A percentile compares a stretch with the other conserved stretches of the same genome.
phyloP scores from a whole-genome alignment of 2,329 filamentous ascomycete genomes.

The Hymenoscyphus linearis region DNA sequence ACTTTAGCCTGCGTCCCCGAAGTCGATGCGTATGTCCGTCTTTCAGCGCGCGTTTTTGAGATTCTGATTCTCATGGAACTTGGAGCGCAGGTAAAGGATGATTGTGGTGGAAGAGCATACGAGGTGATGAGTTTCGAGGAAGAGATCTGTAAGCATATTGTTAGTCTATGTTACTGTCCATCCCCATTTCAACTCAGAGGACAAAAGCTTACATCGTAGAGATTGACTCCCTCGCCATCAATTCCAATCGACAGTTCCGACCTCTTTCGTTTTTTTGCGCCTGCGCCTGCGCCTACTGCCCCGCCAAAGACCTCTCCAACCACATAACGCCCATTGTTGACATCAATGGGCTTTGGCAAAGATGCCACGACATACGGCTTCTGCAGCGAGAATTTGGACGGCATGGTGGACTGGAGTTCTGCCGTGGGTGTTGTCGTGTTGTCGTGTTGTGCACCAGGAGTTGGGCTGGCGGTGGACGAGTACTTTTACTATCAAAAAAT shows the following conservation, averaged over 20 bases:
- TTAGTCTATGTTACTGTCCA: slow-evolving; percentile 14
- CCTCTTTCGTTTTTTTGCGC: slow-evolving; percentile 56
- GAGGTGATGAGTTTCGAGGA: slow-evolving; percentile 59
- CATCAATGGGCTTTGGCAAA: slow-evolving; percentile 53
- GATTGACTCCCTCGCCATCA: slow-evolving; percentile 59
- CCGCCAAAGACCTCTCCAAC: slow-evolving; percentile 58
- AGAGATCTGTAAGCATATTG: slow-evolving; percentile 45
- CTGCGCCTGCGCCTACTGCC: slow-evolving; percentile 47
- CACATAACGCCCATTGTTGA: slow-evolving; percentile 45
- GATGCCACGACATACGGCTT: slow-evolving; percentile 59
- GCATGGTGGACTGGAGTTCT: slow-evolving; percentile 23
- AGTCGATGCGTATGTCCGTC: slow-evolving; percentile 59
- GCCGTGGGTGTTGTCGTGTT: slow-evolving; percentile 9
- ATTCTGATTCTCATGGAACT: slow-evolving; percentile 47
- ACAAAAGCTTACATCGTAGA: slow-evolving; percentile 52
- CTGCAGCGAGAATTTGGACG: slow-evolving; percentile 52
- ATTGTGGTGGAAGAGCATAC: slow-evolving; percentile 61
- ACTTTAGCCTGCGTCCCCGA: slow-evolving; percentile 43
- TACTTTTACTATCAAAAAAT: slow-evolving; percentile 10
- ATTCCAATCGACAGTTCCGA: slow-evolving; percentile 59
- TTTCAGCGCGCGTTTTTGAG: slow-evolving; percentile 43
- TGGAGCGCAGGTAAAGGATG: slow-evolving; percentile 57
- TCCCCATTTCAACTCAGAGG: slow-evolving; percentile 4
- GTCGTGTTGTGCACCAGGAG: slow-evolving; percentile 4
- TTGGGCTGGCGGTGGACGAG: background rate